phyloP scores from a whole-genome alignment of 805 yeast species.

The Yamadazyma scolyti region DNA sequence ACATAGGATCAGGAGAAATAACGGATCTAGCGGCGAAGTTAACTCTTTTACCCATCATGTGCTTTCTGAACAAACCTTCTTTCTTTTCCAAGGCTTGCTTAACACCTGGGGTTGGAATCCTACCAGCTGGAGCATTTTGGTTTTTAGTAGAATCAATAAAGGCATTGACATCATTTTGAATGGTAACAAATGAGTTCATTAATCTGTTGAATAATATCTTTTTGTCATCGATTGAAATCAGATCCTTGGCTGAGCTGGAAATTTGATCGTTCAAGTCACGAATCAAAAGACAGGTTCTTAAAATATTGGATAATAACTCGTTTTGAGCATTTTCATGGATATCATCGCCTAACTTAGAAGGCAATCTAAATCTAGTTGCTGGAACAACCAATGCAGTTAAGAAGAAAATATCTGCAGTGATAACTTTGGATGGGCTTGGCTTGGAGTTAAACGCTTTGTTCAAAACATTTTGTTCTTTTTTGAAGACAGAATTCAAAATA shows the following conservation, averaged over 20 bases:
- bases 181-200: slow-evolving; percentile 92
- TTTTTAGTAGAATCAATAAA: slow-evolving; percentile 90
- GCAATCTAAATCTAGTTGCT: slow-evolving; percentile 93
- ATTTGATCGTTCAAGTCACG: slow-evolving; percentile 88
- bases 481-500: slow-evolving; percentile 71
- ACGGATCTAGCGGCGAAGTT: slow-evolving; percentile 99
- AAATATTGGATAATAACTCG: slow-evolving; percentile 74
- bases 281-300: slow-evolving; percentile 76
- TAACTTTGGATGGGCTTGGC: slow-evolving; percentile 51
- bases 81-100: slow-evolving; percentile 97
- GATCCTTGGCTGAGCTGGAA: slow-evolving; percentile 38
- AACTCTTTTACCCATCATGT: slow-evolving; percentile 99
- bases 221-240: slow-evolving; percentile 57
- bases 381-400: slow-evolving; percentile 88
- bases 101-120: slow-evolving; percentile 86
- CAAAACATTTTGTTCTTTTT: slow-evolving; percentile 64
- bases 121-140: slow-evolving; percentile 65
- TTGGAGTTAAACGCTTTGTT: slow-evolving; percentile 77
- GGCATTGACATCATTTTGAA: slow-evolving; percentile 93
- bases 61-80: slow-evolving; percentile 96
- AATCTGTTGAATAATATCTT: slow-evolving; percentile 78
- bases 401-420: slow-evolving; percentile 80
- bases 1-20: slow-evolving; percentile 97
- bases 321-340: slow-evolving; percentile 93
- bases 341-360: slow-evolving; percentile 96